Conservation (phyloP, 2,329 filamentous ascomycete species). For the Fusarium sp. region DNA sequence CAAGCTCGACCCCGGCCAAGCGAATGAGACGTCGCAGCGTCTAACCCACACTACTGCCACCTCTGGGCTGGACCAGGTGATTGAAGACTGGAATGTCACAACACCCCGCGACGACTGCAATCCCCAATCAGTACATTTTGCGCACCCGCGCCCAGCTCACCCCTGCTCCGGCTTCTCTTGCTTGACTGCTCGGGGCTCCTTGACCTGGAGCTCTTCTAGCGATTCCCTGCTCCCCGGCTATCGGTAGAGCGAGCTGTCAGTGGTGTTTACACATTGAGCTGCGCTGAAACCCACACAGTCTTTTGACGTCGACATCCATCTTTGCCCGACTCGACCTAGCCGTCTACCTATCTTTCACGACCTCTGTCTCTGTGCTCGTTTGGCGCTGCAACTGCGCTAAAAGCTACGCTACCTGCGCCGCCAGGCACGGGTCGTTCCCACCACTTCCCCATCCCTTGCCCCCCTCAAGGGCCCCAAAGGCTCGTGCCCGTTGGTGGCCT, state of each 20-base stretch:
- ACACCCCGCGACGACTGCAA: conserved; percentile 42
- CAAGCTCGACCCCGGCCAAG: conserved; percentile 42
- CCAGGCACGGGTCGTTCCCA: conserved; percentile 47
- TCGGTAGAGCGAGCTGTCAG: conserved; percentile 12
- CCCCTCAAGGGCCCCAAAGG: conserved; percentile 41
- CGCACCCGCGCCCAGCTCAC: conserved; percentile 37
- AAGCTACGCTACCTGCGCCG: conserved; percentile 45
- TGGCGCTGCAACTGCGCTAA: conserved; percentile 45
- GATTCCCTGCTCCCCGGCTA: conserved; percentile 8
- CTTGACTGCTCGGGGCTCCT: conserved; percentile 7
- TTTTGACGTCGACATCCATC: conserved; percentile 13
- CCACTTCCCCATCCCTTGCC: conserved; percentile 41
- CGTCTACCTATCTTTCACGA: conserved; percentile 17
- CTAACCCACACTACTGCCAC: conserved; percentile 45
- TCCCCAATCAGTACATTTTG: conserved; percentile 42
- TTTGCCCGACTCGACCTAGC: conserved; percentile 15
- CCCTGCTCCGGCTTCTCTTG: conserved; percentile 31
- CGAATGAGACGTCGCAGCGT: conserved; percentile 51
- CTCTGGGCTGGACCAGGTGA: conserved; percentile 44
- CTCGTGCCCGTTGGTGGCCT: conserved; percentile 45
- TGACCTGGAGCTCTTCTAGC: conserved; percentile 16
- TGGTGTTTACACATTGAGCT: conserved; percentile 12
- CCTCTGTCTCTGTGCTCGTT: conserved; percentile 32
- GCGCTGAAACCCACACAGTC: conserved; percentile 13
- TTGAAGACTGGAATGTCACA: conserved; percentile 46